Percentiles rank a stretch among this genome's conserved stretches.
Conservation (phyloP, 768 basidiomycete species). For the Collybia sordida region DNA sequence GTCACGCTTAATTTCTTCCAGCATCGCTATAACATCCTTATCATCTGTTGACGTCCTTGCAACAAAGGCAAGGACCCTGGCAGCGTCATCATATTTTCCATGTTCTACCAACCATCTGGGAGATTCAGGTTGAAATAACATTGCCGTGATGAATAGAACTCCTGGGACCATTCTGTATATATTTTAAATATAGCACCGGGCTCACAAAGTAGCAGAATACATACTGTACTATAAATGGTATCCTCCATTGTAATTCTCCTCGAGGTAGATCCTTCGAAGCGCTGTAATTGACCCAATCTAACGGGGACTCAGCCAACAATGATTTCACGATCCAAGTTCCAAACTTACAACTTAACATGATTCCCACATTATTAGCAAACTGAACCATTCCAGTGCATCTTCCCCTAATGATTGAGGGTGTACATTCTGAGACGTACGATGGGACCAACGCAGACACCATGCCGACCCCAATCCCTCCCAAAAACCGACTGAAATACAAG, state of each 20-base stretch:
- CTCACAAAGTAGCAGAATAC: slow-evolving; percentile 4
- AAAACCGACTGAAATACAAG: slow-evolving; percentile 50
- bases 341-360: slow-evolving; percentile 35
- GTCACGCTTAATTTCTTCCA: slow-evolving; percentile 50
- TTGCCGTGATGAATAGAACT: slow-evolving; percentile 42
- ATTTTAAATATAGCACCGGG: background rate
- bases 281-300: slow-evolving; percentile 50
- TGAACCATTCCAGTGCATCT: slow-evolving; percentile 48
- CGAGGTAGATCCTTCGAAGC: slow-evolving; percentile 32
- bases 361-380: slow-evolving; percentile 33
- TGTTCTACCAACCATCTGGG: slow-evolving; percentile 57
- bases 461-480: slow-evolving; percentile 62
- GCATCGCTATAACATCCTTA: slow-evolving; percentile 29
- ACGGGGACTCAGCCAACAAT: background rate
- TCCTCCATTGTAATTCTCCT: slow-evolving; percentile 49
- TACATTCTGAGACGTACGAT: slow-evolving; percentile 51
- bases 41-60: slow-evolving; percentile 30
- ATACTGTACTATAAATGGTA: slow-evolving; percentile 49
- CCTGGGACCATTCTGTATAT: slow-evolving; percentile 43
- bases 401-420: slow-evolving; percentile 46
- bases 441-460: slow-evolving; percentile 51
- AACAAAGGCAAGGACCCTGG: slow-evolving; percentile 35
- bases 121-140: slow-evolving; percentile 53
- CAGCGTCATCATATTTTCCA: slow-evolving; percentile 39
- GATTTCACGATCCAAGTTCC: background rate